Conservation (phyloP, 352 stramenopile genomes). For the Phytophthora sansomeana region DNA sequence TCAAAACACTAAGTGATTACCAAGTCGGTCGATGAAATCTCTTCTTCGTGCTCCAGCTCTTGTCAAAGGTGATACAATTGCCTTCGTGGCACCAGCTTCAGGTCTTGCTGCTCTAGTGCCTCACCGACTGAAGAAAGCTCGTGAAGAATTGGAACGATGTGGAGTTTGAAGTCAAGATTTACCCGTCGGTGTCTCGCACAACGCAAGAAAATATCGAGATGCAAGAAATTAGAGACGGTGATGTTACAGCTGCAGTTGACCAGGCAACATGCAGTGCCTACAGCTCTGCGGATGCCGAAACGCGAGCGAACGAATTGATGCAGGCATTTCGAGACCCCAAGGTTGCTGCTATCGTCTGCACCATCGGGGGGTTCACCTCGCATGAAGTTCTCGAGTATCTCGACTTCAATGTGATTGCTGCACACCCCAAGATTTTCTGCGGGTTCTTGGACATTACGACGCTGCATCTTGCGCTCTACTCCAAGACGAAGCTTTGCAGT, state of each 20-base stretch:
- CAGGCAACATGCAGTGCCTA: conserved; percentile 36
- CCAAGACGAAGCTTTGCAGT: conserved; percentile 47
- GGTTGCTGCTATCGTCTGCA: conserved; percentile 58
- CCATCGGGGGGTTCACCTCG: conserved; percentile 65
- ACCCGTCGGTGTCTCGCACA: conserved; percentile 44
- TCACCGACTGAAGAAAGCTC: conserved; percentile 54
- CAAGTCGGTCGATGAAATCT: conserved; percentile 6
- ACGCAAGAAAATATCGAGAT: conserved; percentile 41
- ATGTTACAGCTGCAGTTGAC: conserved; percentile 14
- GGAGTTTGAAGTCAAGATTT: conserved; percentile 62
- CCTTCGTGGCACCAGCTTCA: conserved; percentile 59
- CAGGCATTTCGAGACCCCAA: conserved; percentile 51
- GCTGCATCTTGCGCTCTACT: conserved; percentile 61
- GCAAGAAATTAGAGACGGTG: conserved; percentile 1
- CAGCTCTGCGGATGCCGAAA: conserved; percentile 56
- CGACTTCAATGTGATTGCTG: conserved; percentile 56
- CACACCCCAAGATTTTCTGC: conserved; percentile 61
- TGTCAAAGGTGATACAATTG: conserved; percentile 50
- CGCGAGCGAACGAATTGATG: conserved; percentile 59
- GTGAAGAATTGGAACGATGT: conserved; percentile 36
- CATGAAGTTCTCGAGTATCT: conserved; percentile 72
- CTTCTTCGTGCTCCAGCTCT: conserved; percentile 38
- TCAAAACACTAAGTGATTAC: background rate
- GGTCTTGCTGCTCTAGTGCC: conserved; percentile 49
- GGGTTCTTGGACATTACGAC: conserved; percentile 75